Base-by-base conservation (phyloP, 768 basidiomycete species). In the Lactarius tabidus region DNA sequence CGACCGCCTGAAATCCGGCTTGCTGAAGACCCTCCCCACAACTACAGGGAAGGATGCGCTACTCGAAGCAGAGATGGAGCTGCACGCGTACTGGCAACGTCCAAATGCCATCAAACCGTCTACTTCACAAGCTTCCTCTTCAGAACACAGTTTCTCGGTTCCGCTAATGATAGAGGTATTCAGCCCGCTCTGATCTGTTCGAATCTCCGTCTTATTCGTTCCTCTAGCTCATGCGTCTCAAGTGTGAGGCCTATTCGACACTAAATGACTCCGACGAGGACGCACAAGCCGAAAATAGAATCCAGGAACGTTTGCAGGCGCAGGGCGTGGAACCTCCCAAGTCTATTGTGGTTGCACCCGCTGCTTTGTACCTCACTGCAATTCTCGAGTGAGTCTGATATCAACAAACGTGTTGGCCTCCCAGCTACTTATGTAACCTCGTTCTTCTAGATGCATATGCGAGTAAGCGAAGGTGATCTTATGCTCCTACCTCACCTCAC, bases 21-120 rank as follows among this genome's bases (percentile, higher is more conserved):
- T 94, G 43, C 81, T 90, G 64, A 86, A 82, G 72, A 79, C 90
- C 45, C 78, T 94, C 33, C 89, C 92, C 9, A 92, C 89, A 6
- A 81, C 85, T 58, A 81, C 97, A 53, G 95, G 94, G 56, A 93
- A 97, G 77, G 91, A 95, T 73, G 94, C 94, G 3, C 79, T 96
- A 20, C 79, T 95, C 57, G 95, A 98, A 77, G 95, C 95, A 0
- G 95, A 98, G 73, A 81, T 98, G 51, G 95, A 97, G 74, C 75
- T 97, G 54, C 83, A 92, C 72, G 92, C 92, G 9, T 95, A 95
- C 79, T 90, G 88, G 84, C 92, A 93, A 70, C 82, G 87, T 62
- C 91, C 86, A 14, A 72, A 76, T 51, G 77, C 81, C 55, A 72
- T 76, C 58, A 72, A 73, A 41, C 69, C 71, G 41, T 69, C 72